Percentiles rank a stretch among this genome's conserved stretches.
Evolutionary conservation across 768 basidiomycete species (phyloP).

Genomic region (Phanerochaete carnosa): DNA sequence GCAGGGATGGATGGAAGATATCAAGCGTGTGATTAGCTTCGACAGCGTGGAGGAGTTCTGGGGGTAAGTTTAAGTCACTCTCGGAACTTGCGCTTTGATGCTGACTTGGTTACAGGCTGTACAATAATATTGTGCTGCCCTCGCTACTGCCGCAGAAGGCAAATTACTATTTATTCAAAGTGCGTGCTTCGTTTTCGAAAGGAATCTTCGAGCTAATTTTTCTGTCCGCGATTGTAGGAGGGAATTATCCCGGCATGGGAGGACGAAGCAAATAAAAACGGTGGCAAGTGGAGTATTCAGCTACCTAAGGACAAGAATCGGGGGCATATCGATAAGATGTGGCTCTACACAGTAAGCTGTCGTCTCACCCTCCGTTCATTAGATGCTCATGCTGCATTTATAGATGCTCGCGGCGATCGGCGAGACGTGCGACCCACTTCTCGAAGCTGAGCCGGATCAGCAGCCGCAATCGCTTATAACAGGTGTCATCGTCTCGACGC

Average conservation of each 20-base stretch:
- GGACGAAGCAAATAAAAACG: slow-evolving; percentile 93
- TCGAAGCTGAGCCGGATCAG: slow-evolving; percentile 46
- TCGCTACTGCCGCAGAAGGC: slow-evolving; percentile 91
- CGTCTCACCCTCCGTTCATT: background rate
- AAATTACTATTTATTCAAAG: slow-evolving; percentile 99
- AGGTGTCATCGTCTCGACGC: slow-evolving; percentile 78
- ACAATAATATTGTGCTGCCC: slow-evolving; percentile 97
- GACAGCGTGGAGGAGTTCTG: slow-evolving; percentile 99
- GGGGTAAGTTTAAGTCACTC: slow-evolving; percentile 60
- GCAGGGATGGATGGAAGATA: slow-evolving; percentile 98
- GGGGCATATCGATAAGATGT: slow-evolving; percentile 84
- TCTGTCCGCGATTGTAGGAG: slow-evolving; percentile 47
- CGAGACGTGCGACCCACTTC: slow-evolving; percentile 93
- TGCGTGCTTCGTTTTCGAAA: slow-evolving; percentile 29
- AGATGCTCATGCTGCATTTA: background rate
- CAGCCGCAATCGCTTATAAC: slow-evolving; percentile 58
- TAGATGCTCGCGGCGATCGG: slow-evolving; percentile 99
- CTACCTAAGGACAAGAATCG: slow-evolving; percentile 94
- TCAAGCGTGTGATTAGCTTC: slow-evolving; percentile 93
- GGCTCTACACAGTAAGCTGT: slow-evolving; percentile 86
- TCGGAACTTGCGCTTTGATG: background rate
- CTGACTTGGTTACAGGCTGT: slow-evolving; percentile 53
- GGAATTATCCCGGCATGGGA: slow-evolving; percentile 98
- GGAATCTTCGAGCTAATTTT: background rate
- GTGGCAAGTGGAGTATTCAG: slow-evolving; percentile 99